phyloP scores from a whole-genome alignment of 2,329 filamentous ascomycete species.

The Trichophyton benhamiae region DNA sequence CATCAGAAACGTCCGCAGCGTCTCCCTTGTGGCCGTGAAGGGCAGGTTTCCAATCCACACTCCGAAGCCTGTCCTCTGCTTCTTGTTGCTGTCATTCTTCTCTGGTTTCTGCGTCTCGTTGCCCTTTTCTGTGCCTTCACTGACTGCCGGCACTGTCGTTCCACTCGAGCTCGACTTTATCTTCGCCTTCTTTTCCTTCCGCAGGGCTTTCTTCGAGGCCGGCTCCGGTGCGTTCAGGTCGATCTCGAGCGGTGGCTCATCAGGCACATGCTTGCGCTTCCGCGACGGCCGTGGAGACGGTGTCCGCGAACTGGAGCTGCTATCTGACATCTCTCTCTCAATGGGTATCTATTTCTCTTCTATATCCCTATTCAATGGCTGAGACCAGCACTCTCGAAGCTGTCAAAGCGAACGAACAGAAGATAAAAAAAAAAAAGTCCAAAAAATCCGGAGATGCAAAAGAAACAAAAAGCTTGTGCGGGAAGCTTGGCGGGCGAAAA shows the following conservation, averaged over 20 bases:
- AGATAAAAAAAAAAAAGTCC: background rate
- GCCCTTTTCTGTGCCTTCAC: constrained; percentile 14
- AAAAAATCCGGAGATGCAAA: no score
- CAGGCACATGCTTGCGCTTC: constrained; percentile 56
- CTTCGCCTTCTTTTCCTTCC: constrained; percentile 65
- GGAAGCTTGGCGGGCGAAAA: background rate
- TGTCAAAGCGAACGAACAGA: background rate
- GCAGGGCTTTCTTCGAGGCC: constrained; percentile 84
- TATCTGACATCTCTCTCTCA: constrained; percentile 3
- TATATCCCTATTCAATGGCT: background rate
- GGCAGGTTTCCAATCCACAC: constrained; percentile 94
- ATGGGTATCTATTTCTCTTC: background rate
- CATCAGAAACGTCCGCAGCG: constrained; percentile 69
- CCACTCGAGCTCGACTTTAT: constrained; percentile 14
- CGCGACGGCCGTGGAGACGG: constrained; percentile 7
- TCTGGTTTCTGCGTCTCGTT: constrained; percentile 7
- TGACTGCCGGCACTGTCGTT: constrained; percentile 30
- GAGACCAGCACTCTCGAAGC: no score
- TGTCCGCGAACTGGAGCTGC: background rate
- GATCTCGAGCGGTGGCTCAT: constrained; percentile 56
- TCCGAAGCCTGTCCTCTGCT: constrained; percentile 61
- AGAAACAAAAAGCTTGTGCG: background rate
- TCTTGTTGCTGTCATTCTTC: constrained; percentile 8
- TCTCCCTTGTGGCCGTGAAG: constrained; percentile 63
- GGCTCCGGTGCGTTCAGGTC: constrained; percentile 83